These are phyloP conservation scores for Solanum chmielewskii DNA, from an alignment of 257 asterid species.

Conservation along the genomic window DNA sequence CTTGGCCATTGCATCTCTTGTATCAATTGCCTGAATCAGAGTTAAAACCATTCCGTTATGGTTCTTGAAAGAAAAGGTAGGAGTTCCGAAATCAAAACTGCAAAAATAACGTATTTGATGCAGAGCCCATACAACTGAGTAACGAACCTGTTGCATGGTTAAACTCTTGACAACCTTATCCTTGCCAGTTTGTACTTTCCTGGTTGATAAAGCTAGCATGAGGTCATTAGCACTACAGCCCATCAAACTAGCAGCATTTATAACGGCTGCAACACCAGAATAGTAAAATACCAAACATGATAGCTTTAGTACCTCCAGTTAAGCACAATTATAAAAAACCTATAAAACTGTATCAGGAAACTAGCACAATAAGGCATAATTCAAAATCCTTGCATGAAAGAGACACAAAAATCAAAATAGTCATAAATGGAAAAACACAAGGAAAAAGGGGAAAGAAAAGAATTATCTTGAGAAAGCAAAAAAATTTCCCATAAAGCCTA, in stretches of 20 bases:
- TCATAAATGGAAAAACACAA: not conserved
- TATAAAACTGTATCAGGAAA: not conserved
- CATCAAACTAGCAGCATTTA: conserved; percentile 62
- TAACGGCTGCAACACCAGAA: conserved; percentile 43
- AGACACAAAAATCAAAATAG: not conserved
- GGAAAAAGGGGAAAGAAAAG: not conserved
- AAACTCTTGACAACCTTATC: conserved; percentile 51
- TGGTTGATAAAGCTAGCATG: conserved; percentile 57
- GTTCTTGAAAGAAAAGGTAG: not conserved
- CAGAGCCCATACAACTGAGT: not conserved
- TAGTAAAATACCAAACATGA: not conserved
- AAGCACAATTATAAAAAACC: not conserved
- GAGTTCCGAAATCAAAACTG: not conserved
- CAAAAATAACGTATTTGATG: not conserved
- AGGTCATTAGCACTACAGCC: conserved; percentile 75
- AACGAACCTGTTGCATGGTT: conserved; percentile 60
- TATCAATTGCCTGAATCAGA: conserved; percentile 48
- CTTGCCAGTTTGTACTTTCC: conserved; percentile 55
- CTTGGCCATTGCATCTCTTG: conserved; percentile 82
- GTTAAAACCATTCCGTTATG: not conserved
- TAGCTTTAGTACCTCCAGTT: not conserved
- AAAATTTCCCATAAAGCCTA: not conserved
- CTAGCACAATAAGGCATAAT: not conserved
- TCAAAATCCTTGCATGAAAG: not conserved
- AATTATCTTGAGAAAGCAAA: not conserved